Evolutionary conservation across 768 basidiomycete genomes (phyloP).

Genomic region (Phaeolepiota aurea): DNA sequence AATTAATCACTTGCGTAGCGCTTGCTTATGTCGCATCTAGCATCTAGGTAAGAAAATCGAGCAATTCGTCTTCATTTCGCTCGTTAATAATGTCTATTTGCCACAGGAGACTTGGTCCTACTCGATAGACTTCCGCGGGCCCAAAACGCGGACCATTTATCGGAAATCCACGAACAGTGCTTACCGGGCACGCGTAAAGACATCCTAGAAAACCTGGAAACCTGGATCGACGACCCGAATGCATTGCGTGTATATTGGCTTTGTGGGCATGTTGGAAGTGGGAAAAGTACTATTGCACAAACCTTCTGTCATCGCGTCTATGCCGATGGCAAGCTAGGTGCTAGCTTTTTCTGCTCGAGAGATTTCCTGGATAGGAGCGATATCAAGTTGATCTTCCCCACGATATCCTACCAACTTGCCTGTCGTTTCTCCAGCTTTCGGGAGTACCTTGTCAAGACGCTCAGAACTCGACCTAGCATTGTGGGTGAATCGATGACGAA

Average conservation of each 20-base stretch:
- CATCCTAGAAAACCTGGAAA: neutral
- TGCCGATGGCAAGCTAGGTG: constrained; percentile 12
- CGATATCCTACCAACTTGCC: neutral
- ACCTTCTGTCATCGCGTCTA: constrained; percentile 9
- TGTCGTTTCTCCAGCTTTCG: neutral
- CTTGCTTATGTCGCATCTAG: too few species aligned
- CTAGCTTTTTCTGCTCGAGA: constrained; percentile 13
- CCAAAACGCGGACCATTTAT: neutral
- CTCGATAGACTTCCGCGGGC: neutral
- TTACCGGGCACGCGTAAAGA: neutral
- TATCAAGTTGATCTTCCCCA: neutral
- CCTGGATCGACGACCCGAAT: neutral
- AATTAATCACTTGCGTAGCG: neutral
- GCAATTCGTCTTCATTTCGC: neutral
- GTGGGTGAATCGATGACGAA: neutral
- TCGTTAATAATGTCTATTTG: neutral
- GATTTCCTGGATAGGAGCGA: constrained; percentile 1
- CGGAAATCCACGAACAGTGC: neutral
- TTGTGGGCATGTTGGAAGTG: constrained; percentile 13
- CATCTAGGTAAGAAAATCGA: neutral
- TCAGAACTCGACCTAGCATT: neutral
- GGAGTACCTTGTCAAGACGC: neutral
- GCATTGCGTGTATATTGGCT: constrained; percentile 11
- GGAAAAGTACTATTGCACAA: constrained; percentile 14
- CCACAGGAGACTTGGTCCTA: neutral